Conservation (phyloP, 495 filamentous ascomycete species). For the Penicillium longicatenatum region DNA sequence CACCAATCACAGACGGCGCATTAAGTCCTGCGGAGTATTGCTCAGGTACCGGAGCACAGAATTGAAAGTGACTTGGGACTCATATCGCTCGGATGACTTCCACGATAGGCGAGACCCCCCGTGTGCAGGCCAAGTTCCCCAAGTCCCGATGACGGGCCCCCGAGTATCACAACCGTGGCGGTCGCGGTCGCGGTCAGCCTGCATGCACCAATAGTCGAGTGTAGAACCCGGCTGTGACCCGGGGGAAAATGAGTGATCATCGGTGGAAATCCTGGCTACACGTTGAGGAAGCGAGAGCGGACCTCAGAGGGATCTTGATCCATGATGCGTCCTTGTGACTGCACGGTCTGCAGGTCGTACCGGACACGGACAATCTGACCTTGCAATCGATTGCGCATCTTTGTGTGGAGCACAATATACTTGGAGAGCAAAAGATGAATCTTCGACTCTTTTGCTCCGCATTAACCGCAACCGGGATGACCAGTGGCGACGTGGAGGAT, state of each 20-base stretch:
- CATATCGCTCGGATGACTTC: constrained; percentile 19
- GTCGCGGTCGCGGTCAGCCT: constrained; percentile 26
- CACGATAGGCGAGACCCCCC: constrained; percentile 28
- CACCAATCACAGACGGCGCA: constrained; percentile 4
- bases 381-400: constrained; percentile 7
- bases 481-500: constrained; percentile 19
- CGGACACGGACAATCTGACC: constrained; percentile 10
- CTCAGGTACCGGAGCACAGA: constrained; percentile 4
- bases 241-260: constrained; percentile 19
- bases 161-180: constrained; percentile 26
- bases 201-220: constrained; percentile 33
- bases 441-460: constrained; percentile 1
- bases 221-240: constrained; percentile 24
- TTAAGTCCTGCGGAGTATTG: neutral
- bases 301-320: constrained; percentile 8
- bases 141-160: constrained; percentile 20
- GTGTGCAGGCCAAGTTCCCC: constrained; percentile 18
- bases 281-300: neutral
- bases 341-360: constrained; percentile 14
- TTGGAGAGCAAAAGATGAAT: neutral
- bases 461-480: constrained; percentile 28
- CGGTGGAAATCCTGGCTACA: constrained; percentile 11
- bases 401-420: constrained; percentile 22
- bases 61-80: neutral
- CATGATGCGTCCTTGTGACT: constrained; percentile 23